Percentiles rank a stretch among this genome's conserved stretches.
Conservation (phyloP, 805 yeast genomes). For the Candida arabinofermentans region DNA sequence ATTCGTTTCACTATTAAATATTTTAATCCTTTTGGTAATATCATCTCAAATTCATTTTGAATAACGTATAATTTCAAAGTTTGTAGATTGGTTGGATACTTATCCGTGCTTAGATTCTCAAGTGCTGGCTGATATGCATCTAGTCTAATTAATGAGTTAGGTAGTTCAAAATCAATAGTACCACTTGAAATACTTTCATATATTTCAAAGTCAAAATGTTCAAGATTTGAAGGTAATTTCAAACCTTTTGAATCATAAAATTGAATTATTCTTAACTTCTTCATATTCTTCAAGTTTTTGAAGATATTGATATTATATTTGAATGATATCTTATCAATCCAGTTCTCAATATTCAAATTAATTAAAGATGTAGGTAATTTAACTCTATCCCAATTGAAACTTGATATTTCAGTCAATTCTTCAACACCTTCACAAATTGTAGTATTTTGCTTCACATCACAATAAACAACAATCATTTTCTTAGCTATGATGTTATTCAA, state of each 20-base stretch:
- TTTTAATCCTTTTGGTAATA: background rate
- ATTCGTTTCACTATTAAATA: background rate
- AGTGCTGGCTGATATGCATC: conserved; percentile 1
- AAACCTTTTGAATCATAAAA: background rate
- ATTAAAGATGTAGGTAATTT: background rate
- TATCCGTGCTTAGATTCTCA: background rate
- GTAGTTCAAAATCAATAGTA: background rate
- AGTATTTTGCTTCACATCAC: background rate
- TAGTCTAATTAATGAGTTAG: background rate
- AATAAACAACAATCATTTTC: background rate
- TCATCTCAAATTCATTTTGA: background rate
- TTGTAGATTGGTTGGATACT: background rate
- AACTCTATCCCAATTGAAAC: background rate
- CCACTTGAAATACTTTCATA: background rate
- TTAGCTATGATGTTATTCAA: background rate
- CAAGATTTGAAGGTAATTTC: background rate
- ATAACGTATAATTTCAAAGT: background rate
- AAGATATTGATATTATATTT: background rate
- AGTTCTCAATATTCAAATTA: background rate
- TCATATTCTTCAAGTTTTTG: background rate
- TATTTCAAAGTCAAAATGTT: background rate
- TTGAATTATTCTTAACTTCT: background rate
- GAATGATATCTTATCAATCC: background rate
- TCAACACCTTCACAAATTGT: background rate
- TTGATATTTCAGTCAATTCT: background rate